Evolutionary conservation across 208 protist genomes (phyloP).

Genomic region (Leishmania turanica): DNA sequence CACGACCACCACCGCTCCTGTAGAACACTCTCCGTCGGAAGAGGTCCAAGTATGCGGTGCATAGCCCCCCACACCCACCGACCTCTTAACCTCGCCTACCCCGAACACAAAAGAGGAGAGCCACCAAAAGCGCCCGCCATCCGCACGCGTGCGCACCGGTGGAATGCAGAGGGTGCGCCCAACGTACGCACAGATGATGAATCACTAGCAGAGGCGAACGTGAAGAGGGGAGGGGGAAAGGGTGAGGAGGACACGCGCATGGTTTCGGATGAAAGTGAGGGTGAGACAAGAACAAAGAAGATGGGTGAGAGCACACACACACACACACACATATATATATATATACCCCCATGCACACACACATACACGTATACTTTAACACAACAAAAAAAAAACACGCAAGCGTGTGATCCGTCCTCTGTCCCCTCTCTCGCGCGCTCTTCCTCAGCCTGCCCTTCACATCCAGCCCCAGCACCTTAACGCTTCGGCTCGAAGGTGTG

Average conservation of each 20-base stretch:
- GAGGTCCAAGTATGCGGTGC: not conserved
- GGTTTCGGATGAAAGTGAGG: too few relatives aligned
- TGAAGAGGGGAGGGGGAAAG: not conserved
- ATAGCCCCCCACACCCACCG: too few relatives aligned
- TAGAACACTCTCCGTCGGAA: not conserved
- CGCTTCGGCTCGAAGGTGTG: conserved; percentile 61
- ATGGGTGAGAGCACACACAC: not conserved
- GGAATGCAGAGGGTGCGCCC: not conserved
- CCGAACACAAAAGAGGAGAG: not conserved
- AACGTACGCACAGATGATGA: not conserved
- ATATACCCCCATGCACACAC: not conserved
- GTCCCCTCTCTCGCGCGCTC: not conserved
- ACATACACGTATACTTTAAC: not conserved
- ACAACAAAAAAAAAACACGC: not conserved
- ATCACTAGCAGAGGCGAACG: not conserved
- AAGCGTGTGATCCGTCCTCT: not conserved
- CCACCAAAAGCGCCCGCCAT: not conserved
- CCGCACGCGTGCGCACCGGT: not conserved
- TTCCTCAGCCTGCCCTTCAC: not conserved
- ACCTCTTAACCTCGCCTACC: not conserved
- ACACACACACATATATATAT: not conserved
- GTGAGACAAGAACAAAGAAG: not conserved
- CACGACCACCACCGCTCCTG: too few relatives aligned
- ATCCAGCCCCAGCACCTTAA: not conserved
- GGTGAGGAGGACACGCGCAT: not conserved